A percentile compares a stretch with the other conserved stretches of the same genome.
phyloP scores from a whole-genome alignment of 495 filamentous ascomycete genomes.

The Podospora fimiseda region DNA sequence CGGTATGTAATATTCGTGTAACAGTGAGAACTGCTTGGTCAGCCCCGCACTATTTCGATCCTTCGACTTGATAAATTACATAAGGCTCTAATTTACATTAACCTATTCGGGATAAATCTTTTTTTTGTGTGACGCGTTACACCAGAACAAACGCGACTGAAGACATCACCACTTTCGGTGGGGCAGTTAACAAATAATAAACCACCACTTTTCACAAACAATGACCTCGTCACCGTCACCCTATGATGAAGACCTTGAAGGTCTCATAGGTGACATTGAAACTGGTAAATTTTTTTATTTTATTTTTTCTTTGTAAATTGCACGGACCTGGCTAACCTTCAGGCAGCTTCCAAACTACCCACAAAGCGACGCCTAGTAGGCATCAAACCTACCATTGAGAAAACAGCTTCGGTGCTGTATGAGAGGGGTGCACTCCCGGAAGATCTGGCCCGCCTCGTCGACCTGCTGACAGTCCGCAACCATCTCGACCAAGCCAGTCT shows the following conservation, averaged over 20 bases:
- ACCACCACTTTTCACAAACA: not conserved
- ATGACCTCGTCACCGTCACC: not conserved
- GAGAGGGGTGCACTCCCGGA: conserved; percentile 58
- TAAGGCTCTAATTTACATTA: no score
- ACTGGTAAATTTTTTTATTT: conserved; percentile 16
- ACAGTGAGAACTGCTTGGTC: not conserved
- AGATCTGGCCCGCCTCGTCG: conserved; percentile 56
- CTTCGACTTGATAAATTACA: no score
- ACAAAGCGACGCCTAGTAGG: conserved; percentile 40
- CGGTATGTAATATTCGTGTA: not conserved
- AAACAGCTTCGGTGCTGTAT: conserved; percentile 47
- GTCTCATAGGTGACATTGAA: conserved; percentile 23
- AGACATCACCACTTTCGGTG: not conserved
- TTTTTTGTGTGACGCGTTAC: not conserved
- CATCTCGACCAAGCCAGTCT: conserved; percentile 70
- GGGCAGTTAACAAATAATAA: no score
- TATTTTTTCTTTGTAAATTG: not conserved
- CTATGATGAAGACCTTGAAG: conserved; percentile 12
- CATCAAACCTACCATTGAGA: conserved; percentile 44
- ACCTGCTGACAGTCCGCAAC: conserved; percentile 58
- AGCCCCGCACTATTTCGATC: not conserved
- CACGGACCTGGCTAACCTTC: conserved; percentile 9
- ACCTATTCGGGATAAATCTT: not conserved
- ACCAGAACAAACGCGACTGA: not conserved
- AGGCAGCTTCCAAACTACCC: conserved; percentile 44